Conservation (phyloP, 140 eudicot genomes). For the Erigeron philadelphicus region DNA sequence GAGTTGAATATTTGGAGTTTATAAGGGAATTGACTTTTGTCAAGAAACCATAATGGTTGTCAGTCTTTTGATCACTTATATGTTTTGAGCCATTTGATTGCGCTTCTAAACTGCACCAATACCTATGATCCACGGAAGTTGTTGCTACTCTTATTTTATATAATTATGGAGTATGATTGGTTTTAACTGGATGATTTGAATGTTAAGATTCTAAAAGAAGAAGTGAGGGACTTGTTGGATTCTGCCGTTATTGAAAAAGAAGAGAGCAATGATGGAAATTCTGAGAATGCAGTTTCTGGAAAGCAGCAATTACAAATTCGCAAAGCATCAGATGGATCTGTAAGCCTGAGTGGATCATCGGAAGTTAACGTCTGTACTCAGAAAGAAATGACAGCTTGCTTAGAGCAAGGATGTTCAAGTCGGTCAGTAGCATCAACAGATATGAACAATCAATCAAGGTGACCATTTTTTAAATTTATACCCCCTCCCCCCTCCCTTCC, state of each 20-base stretch:
- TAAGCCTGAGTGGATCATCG: constrained; percentile 78
- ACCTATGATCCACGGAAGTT: too few relatives aligned
- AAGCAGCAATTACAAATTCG: constrained; percentile 80
- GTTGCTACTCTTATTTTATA: not conserved
- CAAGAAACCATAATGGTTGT: too few relatives aligned
- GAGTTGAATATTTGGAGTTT: too few relatives aligned
- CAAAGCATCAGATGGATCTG: constrained; percentile 78
- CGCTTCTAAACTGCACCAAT: too few relatives aligned
- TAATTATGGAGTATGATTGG: constrained; percentile 12
- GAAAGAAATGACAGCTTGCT: constrained; percentile 91
- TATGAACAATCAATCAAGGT: constrained; percentile 99
- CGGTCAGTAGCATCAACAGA: constrained; percentile 96
- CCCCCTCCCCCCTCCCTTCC: not conserved
- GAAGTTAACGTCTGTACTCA: constrained; percentile 74
- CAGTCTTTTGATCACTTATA: too few relatives aligned
- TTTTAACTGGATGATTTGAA: constrained; percentile 22
- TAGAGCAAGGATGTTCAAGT: constrained; percentile 84
- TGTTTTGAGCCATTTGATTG: too few relatives aligned
- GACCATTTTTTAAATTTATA: constrained; percentile 2
- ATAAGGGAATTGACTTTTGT: too few relatives aligned
- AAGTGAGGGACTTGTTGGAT: constrained; percentile 93
- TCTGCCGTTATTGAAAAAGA: constrained; percentile 42
- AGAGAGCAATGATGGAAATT: constrained; percentile 56
- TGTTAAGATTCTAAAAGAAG: constrained; percentile 86
- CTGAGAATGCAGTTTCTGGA: constrained; percentile 56